Evolutionary conservation across 2,329 filamentous ascomycete genomes (phyloP).

Genomic region (Epichloe gansuensis): DNA sequence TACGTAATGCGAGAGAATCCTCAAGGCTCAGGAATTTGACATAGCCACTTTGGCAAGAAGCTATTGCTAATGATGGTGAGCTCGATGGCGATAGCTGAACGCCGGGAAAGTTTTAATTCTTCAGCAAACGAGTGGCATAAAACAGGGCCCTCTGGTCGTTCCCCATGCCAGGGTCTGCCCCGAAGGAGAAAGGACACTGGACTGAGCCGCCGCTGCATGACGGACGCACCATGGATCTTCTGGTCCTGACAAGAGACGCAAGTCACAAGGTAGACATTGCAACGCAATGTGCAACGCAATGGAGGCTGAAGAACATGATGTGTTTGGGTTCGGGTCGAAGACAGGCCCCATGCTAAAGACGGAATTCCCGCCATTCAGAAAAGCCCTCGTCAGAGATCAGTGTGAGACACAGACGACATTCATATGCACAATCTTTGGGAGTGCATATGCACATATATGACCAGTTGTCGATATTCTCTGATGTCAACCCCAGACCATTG

Average conservation of each 20-base stretch:
- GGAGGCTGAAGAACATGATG: neutral
- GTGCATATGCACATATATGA: no score
- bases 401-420: no score
- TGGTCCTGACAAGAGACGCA: neutral
- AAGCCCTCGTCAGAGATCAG: no score
- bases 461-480: no score
- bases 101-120: neutral
- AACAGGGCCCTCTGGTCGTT: neutral
- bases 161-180: neutral
- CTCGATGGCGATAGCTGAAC: neutral
- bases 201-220: neutral
- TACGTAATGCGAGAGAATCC: no score
- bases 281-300: neutral
- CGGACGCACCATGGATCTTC: conserved; percentile 3
- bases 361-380: no score
- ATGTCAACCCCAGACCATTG: no score
- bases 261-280: neutral
- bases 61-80: neutral
- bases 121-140: neutral
- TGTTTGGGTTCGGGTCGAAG: no score
- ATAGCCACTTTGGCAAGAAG: neutral
- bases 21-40: neutral
- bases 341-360: no score
- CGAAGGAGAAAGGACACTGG: neutral
- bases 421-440: no score